A percentile compares a stretch with the other conserved stretches of the same genome.
phyloP scores from a whole-genome alignment of 345 rosid genomes.

The Gossypium rotundifolium region DNA sequence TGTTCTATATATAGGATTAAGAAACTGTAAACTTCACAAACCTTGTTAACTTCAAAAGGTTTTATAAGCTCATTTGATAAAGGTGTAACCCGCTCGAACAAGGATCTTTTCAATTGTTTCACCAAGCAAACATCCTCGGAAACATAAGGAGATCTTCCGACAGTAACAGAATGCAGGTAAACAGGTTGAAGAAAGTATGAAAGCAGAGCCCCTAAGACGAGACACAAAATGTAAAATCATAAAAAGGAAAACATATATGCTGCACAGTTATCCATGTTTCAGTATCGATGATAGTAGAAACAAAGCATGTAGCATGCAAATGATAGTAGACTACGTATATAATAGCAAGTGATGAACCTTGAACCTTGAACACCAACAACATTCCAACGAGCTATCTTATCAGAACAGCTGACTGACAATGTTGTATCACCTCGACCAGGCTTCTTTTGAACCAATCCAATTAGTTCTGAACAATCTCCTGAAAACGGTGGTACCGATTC shows the following conservation, averaged over 20 bases:
- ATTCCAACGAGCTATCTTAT: slow-evolving; percentile 81
- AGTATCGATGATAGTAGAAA: not conserved
- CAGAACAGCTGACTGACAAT: slow-evolving; percentile 43
- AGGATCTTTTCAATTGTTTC: slow-evolving; percentile 45
- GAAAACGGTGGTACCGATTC: slow-evolving; percentile 6
- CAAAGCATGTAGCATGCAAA: not conserved
- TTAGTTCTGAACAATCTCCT: slow-evolving; percentile 27
- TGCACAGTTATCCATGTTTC: not conserved
- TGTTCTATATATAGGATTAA: slow-evolving; percentile 8
- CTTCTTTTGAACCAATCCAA: slow-evolving; percentile 72
- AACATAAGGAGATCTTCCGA: slow-evolving; percentile 47
- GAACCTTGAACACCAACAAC: slow-evolving; percentile 89
- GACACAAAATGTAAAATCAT: slow-evolving; percentile 2
- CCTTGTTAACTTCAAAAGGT: slow-evolving; percentile 61
- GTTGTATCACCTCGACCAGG: slow-evolving; percentile 96
- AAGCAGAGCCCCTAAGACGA: slow-evolving; percentile 8
- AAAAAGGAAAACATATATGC: not conserved
- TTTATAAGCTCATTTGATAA: slow-evolving; percentile 32
- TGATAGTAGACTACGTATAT: not conserved
- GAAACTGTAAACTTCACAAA: slow-evolving; percentile 25
- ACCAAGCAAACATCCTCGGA: slow-evolving; percentile 34
- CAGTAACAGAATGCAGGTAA: slow-evolving; percentile 39
- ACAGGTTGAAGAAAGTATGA: slow-evolving; percentile 9
- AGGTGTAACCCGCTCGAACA: slow-evolving; percentile 45
- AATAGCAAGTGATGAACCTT: slow-evolving; percentile 43